Evolutionary conservation across 2,329 filamentous ascomycete genomes (phyloP).

Genomic region (Mycogone perniciosa): DNA sequence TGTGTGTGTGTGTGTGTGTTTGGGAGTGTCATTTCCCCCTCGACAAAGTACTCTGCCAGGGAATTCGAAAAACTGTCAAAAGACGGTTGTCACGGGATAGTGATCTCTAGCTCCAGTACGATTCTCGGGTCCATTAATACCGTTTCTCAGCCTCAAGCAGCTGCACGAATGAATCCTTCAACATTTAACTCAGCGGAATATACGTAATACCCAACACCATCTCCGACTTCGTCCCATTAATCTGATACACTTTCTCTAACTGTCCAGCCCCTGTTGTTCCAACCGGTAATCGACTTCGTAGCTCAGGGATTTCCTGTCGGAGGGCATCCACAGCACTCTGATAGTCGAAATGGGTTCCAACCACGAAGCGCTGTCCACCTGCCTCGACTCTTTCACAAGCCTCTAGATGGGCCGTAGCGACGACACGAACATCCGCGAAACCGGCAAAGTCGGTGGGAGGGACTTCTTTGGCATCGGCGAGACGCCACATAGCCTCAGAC

Average conservation of each 20-base stretch:
- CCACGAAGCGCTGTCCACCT: conserved; percentile 56
- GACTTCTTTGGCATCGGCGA: conserved; percentile 14
- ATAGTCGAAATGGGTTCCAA: conserved; percentile 56
- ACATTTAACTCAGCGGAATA: conserved; percentile 32
- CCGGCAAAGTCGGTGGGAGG: conserved; percentile 19
- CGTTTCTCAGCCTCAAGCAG: background rate
- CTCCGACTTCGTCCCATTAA: conserved; percentile 33
- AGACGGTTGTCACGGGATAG: too few relatives aligned
- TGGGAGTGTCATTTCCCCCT: too few relatives aligned
- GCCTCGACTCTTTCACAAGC: conserved; percentile 49
- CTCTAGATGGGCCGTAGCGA: conserved; percentile 54
- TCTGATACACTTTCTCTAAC: conserved; percentile 32
- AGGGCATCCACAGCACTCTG: conserved; percentile 48
- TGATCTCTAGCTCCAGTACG: too few relatives aligned
- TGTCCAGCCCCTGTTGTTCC: conserved; percentile 13
- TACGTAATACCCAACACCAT: conserved; percentile 54
- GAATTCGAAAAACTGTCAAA: too few relatives aligned
- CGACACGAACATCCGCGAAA: conserved; percentile 53
- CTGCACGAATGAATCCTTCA: conserved; percentile 11
- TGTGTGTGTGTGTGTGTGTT: too few relatives aligned
- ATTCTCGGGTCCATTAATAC: background rate
- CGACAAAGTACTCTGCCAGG: too few relatives aligned
- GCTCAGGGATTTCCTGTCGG: conserved; percentile 47
- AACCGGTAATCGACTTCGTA: conserved; percentile 13
- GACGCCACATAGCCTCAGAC: conserved; percentile 12